phyloP scores from a whole-genome alignment of 2,329 filamentous ascomycete genomes.

The Fusarium ramigenum region DNA sequence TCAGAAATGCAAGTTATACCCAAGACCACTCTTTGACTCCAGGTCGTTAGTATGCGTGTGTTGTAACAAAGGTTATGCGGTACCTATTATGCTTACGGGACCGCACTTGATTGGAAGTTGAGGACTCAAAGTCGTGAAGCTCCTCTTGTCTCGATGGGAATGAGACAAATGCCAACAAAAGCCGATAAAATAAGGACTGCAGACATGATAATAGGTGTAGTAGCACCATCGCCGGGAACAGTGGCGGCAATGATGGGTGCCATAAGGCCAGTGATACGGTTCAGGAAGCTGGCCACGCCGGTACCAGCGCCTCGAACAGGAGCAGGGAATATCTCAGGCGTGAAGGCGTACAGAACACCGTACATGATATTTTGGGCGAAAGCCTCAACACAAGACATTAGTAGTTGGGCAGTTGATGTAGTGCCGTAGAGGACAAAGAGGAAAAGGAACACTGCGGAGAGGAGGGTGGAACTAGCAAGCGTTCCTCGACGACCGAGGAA shows the following conservation, averaged over 20 bases:
- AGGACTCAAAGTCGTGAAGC: conserved; percentile 60
- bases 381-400: conserved; percentile 73
- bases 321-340: conserved; percentile 79
- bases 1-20: conserved; percentile 22
- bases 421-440: conserved; percentile 70
- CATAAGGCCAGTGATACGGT: conserved; percentile 72
- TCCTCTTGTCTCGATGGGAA: conserved; percentile 71
- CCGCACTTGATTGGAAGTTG: not conserved
- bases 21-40: conserved; percentile 36
- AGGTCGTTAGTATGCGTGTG: conserved; percentile 32
- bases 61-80: conserved; percentile 3
- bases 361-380: conserved; percentile 83
- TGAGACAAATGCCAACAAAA: conserved; percentile 67
- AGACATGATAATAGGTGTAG: conserved; percentile 66
- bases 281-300: conserved; percentile 76
- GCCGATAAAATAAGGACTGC: conserved; percentile 66
- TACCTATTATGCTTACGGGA: not conserved
- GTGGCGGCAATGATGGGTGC: conserved; percentile 75
- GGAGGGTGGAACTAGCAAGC: conserved; percentile 72
- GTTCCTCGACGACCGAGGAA: conserved; percentile 76
- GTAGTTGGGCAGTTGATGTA: conserved; percentile 66
- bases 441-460: conserved; percentile 76
- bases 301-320: conserved; percentile 77
- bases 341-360: conserved; percentile 79
- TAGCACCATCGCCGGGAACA: conserved; percentile 65